Conservation (phyloP, 768 basidiomycete species). For the Pisolithus sp. region DNA sequence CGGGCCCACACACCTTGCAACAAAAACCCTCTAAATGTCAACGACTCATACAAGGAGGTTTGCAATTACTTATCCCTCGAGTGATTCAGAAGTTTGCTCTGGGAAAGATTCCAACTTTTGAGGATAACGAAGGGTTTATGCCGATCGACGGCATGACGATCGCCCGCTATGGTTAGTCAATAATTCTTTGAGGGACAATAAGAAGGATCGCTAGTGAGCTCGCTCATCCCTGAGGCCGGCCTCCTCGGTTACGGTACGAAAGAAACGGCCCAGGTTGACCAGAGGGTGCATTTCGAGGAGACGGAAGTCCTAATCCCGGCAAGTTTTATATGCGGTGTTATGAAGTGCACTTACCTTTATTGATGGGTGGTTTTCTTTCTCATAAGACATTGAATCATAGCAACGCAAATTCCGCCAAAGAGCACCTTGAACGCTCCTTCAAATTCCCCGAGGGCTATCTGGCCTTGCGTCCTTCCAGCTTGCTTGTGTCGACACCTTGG, state of each 20-base stretch:
- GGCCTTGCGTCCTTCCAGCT: constrained; percentile 5
- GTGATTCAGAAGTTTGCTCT: constrained; percentile 2
- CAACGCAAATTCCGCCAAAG: neutral
- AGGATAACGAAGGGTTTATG: constrained; percentile 1
- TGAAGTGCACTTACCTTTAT: neutral
- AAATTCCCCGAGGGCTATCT: constrained; percentile 13
- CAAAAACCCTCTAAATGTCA: too few species aligned
- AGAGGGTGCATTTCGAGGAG: constrained; percentile 8
- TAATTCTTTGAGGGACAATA: neutral
- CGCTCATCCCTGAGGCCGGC: constrained; percentile 1
- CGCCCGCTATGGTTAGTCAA: constrained; percentile 4
- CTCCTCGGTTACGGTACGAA: constrained; percentile 1
- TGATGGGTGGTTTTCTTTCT: neutral
- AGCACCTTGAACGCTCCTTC: constrained; percentile 5
- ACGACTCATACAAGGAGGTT: too few species aligned
- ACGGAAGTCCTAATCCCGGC: neutral
- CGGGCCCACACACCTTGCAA: too few species aligned
- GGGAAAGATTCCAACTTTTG: constrained; percentile 6
- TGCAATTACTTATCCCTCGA: neutral
- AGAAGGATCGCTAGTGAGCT: neutral
- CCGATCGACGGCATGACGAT: constrained; percentile 6
- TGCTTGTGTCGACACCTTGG: constrained; percentile 10
- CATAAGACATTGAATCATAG: neutral
- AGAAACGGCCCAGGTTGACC: constrained; percentile 6
- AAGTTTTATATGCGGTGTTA: neutral